Conservation (phyloP, 345 rosid genomes). For the Laguncularia racemosa region DNA sequence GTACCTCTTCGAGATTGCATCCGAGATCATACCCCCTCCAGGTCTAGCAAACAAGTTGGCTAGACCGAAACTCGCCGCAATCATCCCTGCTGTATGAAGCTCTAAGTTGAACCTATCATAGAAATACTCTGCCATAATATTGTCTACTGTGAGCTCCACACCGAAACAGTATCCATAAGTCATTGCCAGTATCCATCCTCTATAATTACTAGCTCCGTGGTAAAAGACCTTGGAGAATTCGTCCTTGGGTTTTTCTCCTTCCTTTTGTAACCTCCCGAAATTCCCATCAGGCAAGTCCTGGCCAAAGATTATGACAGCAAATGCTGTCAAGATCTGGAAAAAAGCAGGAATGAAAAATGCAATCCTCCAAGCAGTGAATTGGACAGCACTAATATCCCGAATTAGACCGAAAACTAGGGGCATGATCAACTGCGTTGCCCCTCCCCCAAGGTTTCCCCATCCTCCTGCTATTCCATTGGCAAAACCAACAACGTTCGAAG, state of each 20-base stretch:
- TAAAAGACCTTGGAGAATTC: conserved; percentile 36
- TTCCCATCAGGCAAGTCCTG: conserved; percentile 86
- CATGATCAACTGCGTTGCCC: conserved; percentile 88
- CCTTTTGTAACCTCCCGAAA: conserved; percentile 42
- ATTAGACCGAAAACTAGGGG: conserved; percentile 57
- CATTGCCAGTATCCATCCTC: conserved; percentile 81
- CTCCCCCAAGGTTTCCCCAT: conserved; percentile 95
- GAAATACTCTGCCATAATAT: conserved; percentile 80
- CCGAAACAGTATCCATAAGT: conserved; percentile 95
- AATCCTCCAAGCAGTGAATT: conserved; percentile 87
- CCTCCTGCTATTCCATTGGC: conserved; percentile 90
- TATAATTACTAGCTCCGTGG: conserved; percentile 54
- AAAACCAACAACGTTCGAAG: conserved; percentile 56
- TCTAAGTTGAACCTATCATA: conserved; percentile 71
- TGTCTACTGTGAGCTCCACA: conserved; percentile 76
- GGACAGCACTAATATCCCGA: conserved; percentile 44
- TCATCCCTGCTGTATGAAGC: conserved; percentile 74
- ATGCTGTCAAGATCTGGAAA: conserved; percentile 62
- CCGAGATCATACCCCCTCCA: conserved; percentile 67
- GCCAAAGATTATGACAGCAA: conserved; percentile 59
- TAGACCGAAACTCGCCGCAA: conserved; percentile 79
- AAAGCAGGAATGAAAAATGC: conserved; percentile 80
- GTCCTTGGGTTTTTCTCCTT: conserved; percentile 64
- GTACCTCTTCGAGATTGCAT: conserved; percentile 42
- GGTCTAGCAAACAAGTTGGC: conserved; percentile 82